Evolutionary conservation across 2,329 filamentous ascomycete genomes (phyloP).

Genomic region (Aspergillus chevalieri): DNA sequence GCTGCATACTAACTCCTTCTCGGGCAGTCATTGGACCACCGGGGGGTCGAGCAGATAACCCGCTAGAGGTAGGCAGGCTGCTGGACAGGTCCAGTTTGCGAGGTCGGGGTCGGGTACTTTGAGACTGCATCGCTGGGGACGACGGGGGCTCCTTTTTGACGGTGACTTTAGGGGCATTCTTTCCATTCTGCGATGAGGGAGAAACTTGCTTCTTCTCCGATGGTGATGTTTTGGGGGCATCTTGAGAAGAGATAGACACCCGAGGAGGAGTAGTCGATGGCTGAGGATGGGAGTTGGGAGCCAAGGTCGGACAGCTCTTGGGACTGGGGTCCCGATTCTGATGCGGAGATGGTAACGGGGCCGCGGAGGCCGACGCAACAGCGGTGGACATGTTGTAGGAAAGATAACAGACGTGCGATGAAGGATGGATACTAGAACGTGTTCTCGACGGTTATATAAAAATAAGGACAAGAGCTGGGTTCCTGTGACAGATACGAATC

Average conservation of each 20-base stretch:
- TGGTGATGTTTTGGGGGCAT: conserved; percentile 30
- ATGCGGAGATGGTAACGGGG: conserved; percentile 40
- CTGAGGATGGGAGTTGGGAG: conserved; percentile 29
- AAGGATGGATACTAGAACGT: not conserved
- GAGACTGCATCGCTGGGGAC: conserved; percentile 68
- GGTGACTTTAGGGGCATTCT: conserved; percentile 68
- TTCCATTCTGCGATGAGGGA: conserved; percentile 44
- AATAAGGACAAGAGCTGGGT: not conserved
- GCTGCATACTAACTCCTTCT: conserved; percentile 76
- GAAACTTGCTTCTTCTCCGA: conserved; percentile 34
- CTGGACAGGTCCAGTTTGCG: conserved; percentile 43
- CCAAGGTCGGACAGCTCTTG: conserved; percentile 38
- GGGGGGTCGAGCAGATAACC: conserved; percentile 60
- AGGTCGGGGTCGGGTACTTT: conserved; percentile 48
- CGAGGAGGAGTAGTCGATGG: conserved; percentile 29
- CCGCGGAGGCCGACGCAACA: conserved; percentile 40
- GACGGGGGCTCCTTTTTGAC: conserved; percentile 90
- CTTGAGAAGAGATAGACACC: conserved; percentile 25
- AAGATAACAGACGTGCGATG: not conserved
- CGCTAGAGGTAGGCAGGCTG: conserved; percentile 39
- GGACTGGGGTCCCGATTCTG: conserved; percentile 40
- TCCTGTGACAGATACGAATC: not conserved
- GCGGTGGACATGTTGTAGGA: conserved; percentile 40
- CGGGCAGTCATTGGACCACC: conserved; percentile 65
- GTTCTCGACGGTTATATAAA: not conserved